phyloP scores from a whole-genome alignment of 768 basidiomycete species.

The Goffeauzyma gilvescens region DNA sequence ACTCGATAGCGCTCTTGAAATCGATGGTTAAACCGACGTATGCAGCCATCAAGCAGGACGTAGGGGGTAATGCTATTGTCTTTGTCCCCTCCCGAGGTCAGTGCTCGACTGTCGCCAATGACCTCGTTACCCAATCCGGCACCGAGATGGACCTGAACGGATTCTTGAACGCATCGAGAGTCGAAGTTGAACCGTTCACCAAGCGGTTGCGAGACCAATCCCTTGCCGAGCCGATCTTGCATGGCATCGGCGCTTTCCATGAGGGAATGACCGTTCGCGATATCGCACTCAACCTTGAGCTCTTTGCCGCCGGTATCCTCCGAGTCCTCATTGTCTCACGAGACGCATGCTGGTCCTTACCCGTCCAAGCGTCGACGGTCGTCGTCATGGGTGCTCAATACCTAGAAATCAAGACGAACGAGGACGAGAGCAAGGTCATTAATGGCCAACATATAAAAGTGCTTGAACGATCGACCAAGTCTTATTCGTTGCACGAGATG shows the following conservation, averaged over 20 bases:
- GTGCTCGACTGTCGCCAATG: slow-evolving; percentile 52
- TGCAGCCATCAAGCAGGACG: slow-evolving; percentile 41
- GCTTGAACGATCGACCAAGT: no score
- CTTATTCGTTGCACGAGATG: slow-evolving; percentile 64
- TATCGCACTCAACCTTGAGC: slow-evolving; percentile 51
- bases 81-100: slow-evolving; percentile 76
- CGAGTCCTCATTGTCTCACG: slow-evolving; percentile 63
- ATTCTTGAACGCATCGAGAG: slow-evolving; percentile 33
- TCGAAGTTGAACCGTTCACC: slow-evolving; percentile 45
- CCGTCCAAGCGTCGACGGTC: slow-evolving; percentile 60
- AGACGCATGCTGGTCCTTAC: slow-evolving; percentile 75
- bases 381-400: slow-evolving; percentile 89
- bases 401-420: slow-evolving; percentile 33
- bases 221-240: slow-evolving; percentile 53
- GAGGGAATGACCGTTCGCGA: slow-evolving; percentile 50
- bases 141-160: slow-evolving; percentile 43
- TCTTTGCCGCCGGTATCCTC: slow-evolving; percentile 62
- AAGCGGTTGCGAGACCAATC: slow-evolving; percentile 43
- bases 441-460: slow-evolving; percentile 1
- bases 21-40: slow-evolving; percentile 82
- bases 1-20: slow-evolving; percentile 72
- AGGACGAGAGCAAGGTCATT: not conserved
- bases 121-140: slow-evolving; percentile 73
- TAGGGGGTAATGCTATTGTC: slow-evolving; percentile 43
- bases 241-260: slow-evolving; percentile 76